phyloP scores from a whole-genome alignment of 2,329 filamentous ascomycete species.

The Thermoascus crustaceus region DNA sequence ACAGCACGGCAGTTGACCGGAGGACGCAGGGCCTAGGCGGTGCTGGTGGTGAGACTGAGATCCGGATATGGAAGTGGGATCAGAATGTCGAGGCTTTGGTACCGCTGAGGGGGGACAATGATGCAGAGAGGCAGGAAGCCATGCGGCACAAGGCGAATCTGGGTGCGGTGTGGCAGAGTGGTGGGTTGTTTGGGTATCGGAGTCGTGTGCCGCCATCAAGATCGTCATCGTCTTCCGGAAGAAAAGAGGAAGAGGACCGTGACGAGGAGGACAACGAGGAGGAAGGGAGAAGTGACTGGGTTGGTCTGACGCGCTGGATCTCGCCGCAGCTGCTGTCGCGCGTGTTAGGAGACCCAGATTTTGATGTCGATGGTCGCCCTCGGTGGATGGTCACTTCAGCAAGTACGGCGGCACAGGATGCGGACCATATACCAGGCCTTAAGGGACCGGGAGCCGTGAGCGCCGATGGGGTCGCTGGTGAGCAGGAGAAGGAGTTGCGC shows the following conservation, averaged over 20 bases:
- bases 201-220: constrained; percentile 31
- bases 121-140: constrained; percentile 39
- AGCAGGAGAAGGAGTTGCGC: constrained; percentile 40
- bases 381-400: constrained; percentile 51
- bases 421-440: constrained; percentile 55
- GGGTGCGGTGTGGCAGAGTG: constrained; percentile 47
- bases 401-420: constrained; percentile 48
- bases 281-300: constrained; percentile 47
- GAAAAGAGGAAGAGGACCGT: constrained; percentile 9
- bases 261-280: constrained; percentile 20
- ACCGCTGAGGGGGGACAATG: constrained; percentile 20
- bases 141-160: constrained; percentile 49
- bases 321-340: constrained; percentile 42
- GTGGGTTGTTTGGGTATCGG: constrained; percentile 35
- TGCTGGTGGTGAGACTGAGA: constrained; percentile 29
- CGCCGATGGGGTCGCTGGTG: constrained; percentile 18
- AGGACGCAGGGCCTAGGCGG: constrained; percentile 1
- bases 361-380: constrained; percentile 32
- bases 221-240: constrained; percentile 36
- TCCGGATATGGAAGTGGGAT: constrained; percentile 50
- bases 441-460: constrained; percentile 12
- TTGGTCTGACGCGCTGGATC: constrained; percentile 43
- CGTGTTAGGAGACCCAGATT: constrained; percentile 37
- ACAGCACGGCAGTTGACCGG: constrained; percentile 12
- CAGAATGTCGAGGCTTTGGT: constrained; percentile 27